Conservation (phyloP, 164 flowering plant species). For the Hamamelis virginiana region DNA sequence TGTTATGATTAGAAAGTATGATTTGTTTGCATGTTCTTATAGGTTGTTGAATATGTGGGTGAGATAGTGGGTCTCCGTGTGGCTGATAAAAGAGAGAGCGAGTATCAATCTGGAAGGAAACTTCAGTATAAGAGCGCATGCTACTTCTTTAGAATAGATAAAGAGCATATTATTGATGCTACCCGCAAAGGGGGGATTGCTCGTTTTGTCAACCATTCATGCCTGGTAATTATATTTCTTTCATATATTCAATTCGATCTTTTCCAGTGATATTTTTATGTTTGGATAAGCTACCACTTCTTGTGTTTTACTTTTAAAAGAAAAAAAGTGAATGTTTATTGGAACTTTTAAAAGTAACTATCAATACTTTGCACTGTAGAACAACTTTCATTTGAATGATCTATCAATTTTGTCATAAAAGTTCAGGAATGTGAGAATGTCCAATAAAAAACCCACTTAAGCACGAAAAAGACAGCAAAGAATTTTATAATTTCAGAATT, state of each 20-base stretch:
- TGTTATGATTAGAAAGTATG: constrained; percentile 2
- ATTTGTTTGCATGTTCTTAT: constrained; percentile 8
- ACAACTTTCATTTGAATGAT: background rate
- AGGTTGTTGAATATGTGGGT: constrained; percentile 84
- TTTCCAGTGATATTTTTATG: background rate
- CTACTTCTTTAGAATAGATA: constrained; percentile 73
- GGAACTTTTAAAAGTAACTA: background rate
- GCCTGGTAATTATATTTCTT: constrained; percentile 45
- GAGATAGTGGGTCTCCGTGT: constrained; percentile 74
- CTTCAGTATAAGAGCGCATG: constrained; percentile 70
- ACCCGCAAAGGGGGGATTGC: constrained; percentile 83
- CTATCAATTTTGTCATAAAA: no score
- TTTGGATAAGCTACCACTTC: background rate
- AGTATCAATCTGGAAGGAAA: constrained; percentile 59
- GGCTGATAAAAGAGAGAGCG: constrained; percentile 70
- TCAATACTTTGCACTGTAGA: no score
- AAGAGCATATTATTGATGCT: constrained; percentile 76
- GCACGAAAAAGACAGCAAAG: background rate
- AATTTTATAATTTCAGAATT: background rate
- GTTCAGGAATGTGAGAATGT: no score
- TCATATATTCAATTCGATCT: background rate
- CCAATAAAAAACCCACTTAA: no score
- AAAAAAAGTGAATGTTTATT: background rate
- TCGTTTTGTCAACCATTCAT: constrained; percentile 80
- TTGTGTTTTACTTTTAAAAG: no score